A percentile compares a stretch with the other conserved stretches of the same genome.
phyloP scores from a whole-genome alignment of 768 basidiomycete species.

The Tricholoma sp. region DNA sequence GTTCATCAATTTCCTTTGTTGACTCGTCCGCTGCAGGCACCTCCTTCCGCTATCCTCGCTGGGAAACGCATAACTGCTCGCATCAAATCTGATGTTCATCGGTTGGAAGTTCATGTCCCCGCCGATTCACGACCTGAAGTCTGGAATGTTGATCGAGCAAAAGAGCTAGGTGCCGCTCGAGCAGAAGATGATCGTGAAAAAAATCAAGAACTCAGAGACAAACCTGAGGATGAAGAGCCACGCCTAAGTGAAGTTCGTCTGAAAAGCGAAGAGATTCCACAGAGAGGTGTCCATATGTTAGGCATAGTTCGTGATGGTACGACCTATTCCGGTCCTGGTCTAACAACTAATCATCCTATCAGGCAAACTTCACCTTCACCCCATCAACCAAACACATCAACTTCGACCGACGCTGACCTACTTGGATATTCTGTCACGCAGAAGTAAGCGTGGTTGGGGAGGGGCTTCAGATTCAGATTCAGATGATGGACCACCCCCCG shows the following conservation, averaged over 20 bases:
- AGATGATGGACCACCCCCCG: slow-evolving; percentile 74
- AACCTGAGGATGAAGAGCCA: slow-evolving; percentile 50
- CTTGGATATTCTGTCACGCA: slow-evolving; percentile 67
- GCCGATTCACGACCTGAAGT: slow-evolving; percentile 78
- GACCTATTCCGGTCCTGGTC: slow-evolving; percentile 11
- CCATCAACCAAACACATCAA: slow-evolving; percentile 75
- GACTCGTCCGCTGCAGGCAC: slow-evolving; percentile 66
- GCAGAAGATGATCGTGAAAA: slow-evolving; percentile 75
- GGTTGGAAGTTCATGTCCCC: slow-evolving; percentile 77
- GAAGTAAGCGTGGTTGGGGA: slow-evolving; percentile 44
- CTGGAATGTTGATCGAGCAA: slow-evolving; percentile 70
- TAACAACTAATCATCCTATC: slow-evolving; percentile 8
- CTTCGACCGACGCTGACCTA: slow-evolving; percentile 80
- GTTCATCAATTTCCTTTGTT: slow-evolving; percentile 81
- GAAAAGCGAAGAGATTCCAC: slow-evolving; percentile 66
- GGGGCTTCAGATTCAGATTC: slow-evolving; percentile 65
- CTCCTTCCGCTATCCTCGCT: slow-evolving; percentile 65
- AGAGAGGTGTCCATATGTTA: slow-evolving; percentile 66
- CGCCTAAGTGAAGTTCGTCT: slow-evolving; percentile 66
- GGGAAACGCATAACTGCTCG: slow-evolving; percentile 78
- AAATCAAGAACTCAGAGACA: slow-evolving; percentile 52
- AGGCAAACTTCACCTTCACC: slow-evolving; percentile 76
- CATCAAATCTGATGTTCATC: slow-evolving; percentile 55
- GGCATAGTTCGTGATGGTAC: slow-evolving; percentile 71
- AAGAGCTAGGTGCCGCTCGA: slow-evolving; percentile 59